phyloP scores from a whole-genome alignment of 1,284 basidiomycete genomes.

The Microbotryum intermedium region DNA sequence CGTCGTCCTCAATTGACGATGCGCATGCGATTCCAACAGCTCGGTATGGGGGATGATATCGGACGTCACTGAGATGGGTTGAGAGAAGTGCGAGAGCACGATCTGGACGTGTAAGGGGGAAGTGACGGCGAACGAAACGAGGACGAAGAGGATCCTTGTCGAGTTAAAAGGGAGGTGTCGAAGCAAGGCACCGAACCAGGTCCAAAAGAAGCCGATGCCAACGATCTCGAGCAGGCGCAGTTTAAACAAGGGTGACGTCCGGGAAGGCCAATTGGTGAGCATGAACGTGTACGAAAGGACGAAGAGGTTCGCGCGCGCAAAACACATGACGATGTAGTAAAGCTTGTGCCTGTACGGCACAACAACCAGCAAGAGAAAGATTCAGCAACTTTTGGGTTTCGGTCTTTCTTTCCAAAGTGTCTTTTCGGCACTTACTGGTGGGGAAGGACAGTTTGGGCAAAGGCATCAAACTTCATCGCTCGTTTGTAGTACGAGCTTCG shows the following conservation, averaged over 20 bases:
- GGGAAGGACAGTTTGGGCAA: conserved; percentile 58
- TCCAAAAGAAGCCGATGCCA: conserved; percentile 65
- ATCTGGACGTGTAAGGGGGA: conserved; percentile 87
- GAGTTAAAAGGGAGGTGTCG: conserved; percentile 59
- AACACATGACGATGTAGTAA: conserved; percentile 84
- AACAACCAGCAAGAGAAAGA: not conserved
- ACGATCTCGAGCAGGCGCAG: conserved; percentile 50
- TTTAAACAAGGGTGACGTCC: conserved; percentile 38
- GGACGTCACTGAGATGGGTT: conserved; percentile 48
- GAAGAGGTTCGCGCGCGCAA: conserved; percentile 95
- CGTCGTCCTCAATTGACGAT: conserved; percentile 89
- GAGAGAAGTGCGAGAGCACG: conserved; percentile 93
- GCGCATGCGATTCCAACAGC: conserved; percentile 88
- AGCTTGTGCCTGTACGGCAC: conserved; percentile 55
- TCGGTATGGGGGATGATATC: conserved; percentile 46
- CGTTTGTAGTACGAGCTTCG: conserved; percentile 96
- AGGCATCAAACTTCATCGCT: conserved; percentile 67
- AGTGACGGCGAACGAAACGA: conserved; percentile 69
- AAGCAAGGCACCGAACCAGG: conserved; percentile 59
- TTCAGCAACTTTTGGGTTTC: not conserved
- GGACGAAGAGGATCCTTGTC: conserved; percentile 56
- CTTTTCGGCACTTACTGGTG: conserved; percentile 48
- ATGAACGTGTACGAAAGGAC: conserved; percentile 76
- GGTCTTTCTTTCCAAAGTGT: not conserved
- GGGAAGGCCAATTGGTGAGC: conserved; percentile 45